Base-by-base conservation (phyloP, 306 rosid genomes). In the Quercus gilva region DNA sequence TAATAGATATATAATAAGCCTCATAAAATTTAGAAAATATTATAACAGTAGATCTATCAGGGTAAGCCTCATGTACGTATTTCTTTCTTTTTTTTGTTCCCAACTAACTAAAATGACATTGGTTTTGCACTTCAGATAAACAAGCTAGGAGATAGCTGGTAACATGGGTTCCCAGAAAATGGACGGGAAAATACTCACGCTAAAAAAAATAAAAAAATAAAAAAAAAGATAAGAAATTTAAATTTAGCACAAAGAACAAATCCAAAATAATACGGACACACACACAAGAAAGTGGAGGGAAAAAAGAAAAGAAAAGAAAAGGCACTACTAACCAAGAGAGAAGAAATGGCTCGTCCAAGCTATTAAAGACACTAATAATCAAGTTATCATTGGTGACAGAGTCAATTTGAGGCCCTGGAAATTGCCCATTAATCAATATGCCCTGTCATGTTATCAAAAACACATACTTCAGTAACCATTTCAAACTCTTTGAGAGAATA, bases 321-420 rank as follows among this genome's bases (percentile, higher is more conserved):
- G 77, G 23, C 15, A 81, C 89, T 73, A 81, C 89, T 73, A 77
- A 90, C 98, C 98, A 94, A 23, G 98, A 86, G 71, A 94, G 52
- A 73, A 94, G 96, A 74, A 91, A 90, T 79, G 98, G 97, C 81
- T 94, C 97, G 56, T 92, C 91, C 90, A 94, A 88, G 85, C 89
- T 86, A 55, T 94, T 94, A 86, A 81, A 85, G 41, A 94, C 92
- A 82, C 63, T 92, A 84, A 92, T 25, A 78, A 94, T 94, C 88
- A 94, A 85, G 76, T 94, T 94, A 77, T 94, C 98, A 64, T 94
- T 94, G 77, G 98, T 94, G 49, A 88, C 92, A 4, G 89, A 86
- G 31, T 92, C 94, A 7, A 94, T 91, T 86, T 82, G 91, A 17
- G 98, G 98, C 60, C 98, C 97, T 78, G 98, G 98, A 79, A 94